Base-by-base conservation (phyloP, 2,329 filamentous ascomycete genomes). In the Penicillium sp. region DNA sequence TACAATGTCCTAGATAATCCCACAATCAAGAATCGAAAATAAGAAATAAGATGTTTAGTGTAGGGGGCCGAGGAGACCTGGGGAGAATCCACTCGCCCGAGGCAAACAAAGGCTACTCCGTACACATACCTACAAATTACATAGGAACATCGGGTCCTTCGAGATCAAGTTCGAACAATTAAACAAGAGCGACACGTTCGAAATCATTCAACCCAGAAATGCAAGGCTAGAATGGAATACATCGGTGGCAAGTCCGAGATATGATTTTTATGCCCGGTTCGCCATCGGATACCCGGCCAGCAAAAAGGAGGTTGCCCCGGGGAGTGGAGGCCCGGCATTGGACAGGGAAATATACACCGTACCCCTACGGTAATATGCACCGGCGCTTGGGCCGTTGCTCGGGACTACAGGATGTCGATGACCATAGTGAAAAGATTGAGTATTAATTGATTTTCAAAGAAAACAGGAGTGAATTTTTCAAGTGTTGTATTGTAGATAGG, bases 201-300 rank as follows among this genome's bases (percentile, higher is more conserved):
- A 29, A 43, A 8, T 4, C 13, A 16, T 21, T 27, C n/a, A 31
- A 55, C 15, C 21, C 16, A 39, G 40, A 36, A 45, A 45, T 10
- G 5, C 15, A 34, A 5, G 11, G 11, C 19, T 21, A 11, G 16
- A 34, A 33, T 6, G n/a, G 31, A 15, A 16, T 36, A 44, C 48
- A 23, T 54, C 50, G 52, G 61, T 60, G 60, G 61, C 60, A 58
- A 61, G 48, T 27, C 51, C 51, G 51, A 54, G 27, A 40, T 54
- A 41, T 51, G 25, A 38, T 40, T 31, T 53, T 41, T 9, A 48
- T 29, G 48, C 13, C 23, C 31, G 44, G 47, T 60, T 65, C 63
- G 61, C 53, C 60, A 63, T 71, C 68, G 68, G 64, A 68, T 66
- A 63, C 60, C 68, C 68, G 70, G 70, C 60, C 62, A 64, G 56